Evolutionary conservation across 371 early-diverging fungal genomes (phyloP).

Genomic region (Actinomucor elegans): DNA sequence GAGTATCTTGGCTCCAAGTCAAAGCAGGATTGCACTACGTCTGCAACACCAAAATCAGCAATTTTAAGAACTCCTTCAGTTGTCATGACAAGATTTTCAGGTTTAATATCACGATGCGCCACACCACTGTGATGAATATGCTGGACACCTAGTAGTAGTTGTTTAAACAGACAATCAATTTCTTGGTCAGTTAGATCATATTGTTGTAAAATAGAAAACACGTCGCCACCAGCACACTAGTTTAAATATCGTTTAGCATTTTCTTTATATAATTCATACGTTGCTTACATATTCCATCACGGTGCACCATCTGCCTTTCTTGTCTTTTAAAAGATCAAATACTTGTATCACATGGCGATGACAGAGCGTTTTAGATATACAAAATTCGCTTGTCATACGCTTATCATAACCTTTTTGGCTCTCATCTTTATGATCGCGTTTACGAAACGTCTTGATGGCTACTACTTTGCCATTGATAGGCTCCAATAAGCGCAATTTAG

Average conservation of each 20-base stretch:
- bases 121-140: slow-evolving; percentile 96
- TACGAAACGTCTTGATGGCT: slow-evolving; percentile 57
- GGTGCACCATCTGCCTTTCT: slow-evolving; percentile 50
- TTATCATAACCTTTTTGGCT: slow-evolving; percentile 59
- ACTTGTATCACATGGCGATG: slow-evolving; percentile 73
- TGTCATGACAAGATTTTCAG: slow-evolving; percentile 92
- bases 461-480: not conserved
- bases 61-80: slow-evolving; percentile 82
- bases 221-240: slow-evolving; percentile 62
- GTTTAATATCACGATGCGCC: slow-evolving; percentile 81
- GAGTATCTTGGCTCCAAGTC: slow-evolving; percentile 63
- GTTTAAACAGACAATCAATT: slow-evolving; percentile 69
- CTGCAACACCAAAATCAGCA: slow-evolving; percentile 95
- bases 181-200: slow-evolving; percentile 41
- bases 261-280: not conserved
- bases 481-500: slow-evolving; percentile 23
- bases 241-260: not conserved
- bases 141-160: slow-evolving; percentile 90
- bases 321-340: slow-evolving; percentile 62
- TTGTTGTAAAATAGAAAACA: slow-evolving; percentile 49
- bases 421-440: slow-evolving; percentile 45
- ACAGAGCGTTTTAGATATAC: slow-evolving; percentile 60
- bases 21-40: slow-evolving; percentile 86
- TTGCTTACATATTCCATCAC: slow-evolving; percentile 65
- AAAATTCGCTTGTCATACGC: slow-evolving; percentile 68